A percentile compares a stretch with the other conserved stretches of the same genome.
phyloP scores from a whole-genome alignment of 1,284 basidiomycete species.

The Pascua guehoae region DNA sequence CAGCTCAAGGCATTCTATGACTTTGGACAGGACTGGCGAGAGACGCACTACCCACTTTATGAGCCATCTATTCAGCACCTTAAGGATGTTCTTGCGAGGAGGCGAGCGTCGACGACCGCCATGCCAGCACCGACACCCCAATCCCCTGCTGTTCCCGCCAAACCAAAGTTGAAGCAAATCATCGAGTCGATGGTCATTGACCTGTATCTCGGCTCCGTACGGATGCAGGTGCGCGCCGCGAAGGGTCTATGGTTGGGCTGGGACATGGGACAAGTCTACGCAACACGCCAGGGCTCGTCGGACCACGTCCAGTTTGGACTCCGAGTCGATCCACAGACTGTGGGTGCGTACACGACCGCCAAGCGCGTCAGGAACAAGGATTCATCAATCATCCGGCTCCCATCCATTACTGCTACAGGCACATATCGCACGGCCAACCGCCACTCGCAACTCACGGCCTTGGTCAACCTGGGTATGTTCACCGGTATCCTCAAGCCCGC shows the following conservation, averaged over 20 bases:
- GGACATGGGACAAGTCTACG: conserved; percentile 38
- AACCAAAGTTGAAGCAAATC: background rate
- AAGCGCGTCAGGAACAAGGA: conserved; percentile 28
- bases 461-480: conserved; percentile 41
- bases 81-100: background rate
- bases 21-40: conserved; percentile 38
- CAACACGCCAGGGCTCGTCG: conserved; percentile 14
- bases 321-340: conserved; percentile 31
- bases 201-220: conserved; percentile 20
- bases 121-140: background rate
- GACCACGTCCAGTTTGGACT: conserved; percentile 31
- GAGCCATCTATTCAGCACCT: conserved; percentile 19
- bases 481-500: conserved; percentile 44
- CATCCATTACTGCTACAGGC: conserved; percentile 21
- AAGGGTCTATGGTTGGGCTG: conserved; percentile 41
- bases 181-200: conserved; percentile 23
- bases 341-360: conserved; percentile 34
- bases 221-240: conserved; percentile 34
- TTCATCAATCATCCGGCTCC: conserved; percentile 28
- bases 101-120: background rate
- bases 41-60: conserved; percentile 32
- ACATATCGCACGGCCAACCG: conserved; percentile 6
- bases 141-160: background rate
- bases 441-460: conserved; percentile 20
- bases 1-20: conserved; percentile 36